Percentiles rank a stretch among this genome's conserved stretches.
Evolutionary conservation across 805 yeast genomes (phyloP).

Genomic region (Metschnikowia rubicola): DNA sequence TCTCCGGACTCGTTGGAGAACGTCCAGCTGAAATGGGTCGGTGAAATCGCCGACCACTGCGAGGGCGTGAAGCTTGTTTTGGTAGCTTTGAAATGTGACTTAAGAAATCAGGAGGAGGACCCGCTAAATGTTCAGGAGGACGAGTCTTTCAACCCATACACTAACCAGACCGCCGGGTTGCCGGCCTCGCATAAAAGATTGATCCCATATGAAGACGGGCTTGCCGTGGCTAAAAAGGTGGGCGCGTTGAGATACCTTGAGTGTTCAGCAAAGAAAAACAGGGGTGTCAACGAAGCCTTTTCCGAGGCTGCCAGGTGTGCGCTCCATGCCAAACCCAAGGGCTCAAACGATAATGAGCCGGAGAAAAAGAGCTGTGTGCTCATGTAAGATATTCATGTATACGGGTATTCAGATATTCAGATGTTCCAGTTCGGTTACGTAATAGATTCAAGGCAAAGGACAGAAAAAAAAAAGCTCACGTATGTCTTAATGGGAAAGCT

Average conservation of each 20-base stretch:
- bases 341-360: constrained; percentile 50
- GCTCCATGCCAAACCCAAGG: constrained; percentile 81
- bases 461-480: neutral
- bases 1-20: constrained; percentile 91
- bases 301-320: constrained; percentile 99
- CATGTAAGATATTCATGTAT: constrained; percentile 23
- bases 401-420: neutral
- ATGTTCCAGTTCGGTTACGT: neutral
- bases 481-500: no score
- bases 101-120: constrained; percentile 61
- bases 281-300: constrained; percentile 99
- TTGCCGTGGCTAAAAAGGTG: constrained; percentile 84
- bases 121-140: constrained; percentile 24
- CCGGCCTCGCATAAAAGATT: constrained; percentile 45
- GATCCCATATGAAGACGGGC: constrained; percentile 89
- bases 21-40: constrained; percentile 95
- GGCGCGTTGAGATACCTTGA: constrained; percentile 94
- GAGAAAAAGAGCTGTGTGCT: constrained; percentile 39
- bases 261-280: constrained; percentile 92
- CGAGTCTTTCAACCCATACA: constrained; percentile 32
- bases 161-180: constrained; percentile 29
- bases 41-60: constrained; percentile 94
- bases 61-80: constrained; percentile 92
- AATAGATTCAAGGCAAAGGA: neutral
- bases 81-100: constrained; percentile 92